A percentile compares a stretch with the other conserved stretches of the same genome.
Evolutionary conservation across 495 filamentous ascomycete species (phyloP).

Genomic region (Neurospora hispaniola): DNA sequence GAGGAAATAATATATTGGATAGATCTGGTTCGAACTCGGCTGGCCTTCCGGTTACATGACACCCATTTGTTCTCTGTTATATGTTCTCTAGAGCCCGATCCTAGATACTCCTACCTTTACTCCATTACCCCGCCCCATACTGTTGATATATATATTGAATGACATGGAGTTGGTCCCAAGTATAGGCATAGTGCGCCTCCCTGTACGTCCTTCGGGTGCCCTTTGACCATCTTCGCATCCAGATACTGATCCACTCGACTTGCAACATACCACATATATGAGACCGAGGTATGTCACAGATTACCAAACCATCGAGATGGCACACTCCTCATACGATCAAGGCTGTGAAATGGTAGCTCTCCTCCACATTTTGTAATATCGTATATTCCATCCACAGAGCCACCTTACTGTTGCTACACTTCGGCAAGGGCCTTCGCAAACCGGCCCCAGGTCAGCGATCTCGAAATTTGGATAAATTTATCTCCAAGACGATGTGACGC

Average conservation of each 20-base stretch:
- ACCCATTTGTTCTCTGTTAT: background rate
- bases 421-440: slow-evolving; percentile 8
- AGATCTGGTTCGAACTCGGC: background rate
- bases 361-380: background rate
- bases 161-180: background rate
- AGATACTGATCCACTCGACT: background rate
- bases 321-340: background rate
- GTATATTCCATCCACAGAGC: background rate
- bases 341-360: background rate
- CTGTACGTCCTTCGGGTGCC: too few relatives aligned
- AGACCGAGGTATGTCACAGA: background rate
- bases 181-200: background rate
- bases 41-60: background rate
- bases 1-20: background rate
- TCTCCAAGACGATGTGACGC: background rate
- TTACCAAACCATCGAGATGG: background rate
- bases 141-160: background rate
- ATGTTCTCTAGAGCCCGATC: background rate
- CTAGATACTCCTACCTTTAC: background rate
- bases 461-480: slow-evolving; percentile 7
- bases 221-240: background rate
- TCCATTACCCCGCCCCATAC: background rate
- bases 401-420: background rate
- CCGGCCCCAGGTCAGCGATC: slow-evolving; percentile 12
- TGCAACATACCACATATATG: background rate